These are phyloP conservation scores for Amanita muscaria DNA, from an alignment of 768 basidiomycete species.

Conservation along the genomic window DNA sequence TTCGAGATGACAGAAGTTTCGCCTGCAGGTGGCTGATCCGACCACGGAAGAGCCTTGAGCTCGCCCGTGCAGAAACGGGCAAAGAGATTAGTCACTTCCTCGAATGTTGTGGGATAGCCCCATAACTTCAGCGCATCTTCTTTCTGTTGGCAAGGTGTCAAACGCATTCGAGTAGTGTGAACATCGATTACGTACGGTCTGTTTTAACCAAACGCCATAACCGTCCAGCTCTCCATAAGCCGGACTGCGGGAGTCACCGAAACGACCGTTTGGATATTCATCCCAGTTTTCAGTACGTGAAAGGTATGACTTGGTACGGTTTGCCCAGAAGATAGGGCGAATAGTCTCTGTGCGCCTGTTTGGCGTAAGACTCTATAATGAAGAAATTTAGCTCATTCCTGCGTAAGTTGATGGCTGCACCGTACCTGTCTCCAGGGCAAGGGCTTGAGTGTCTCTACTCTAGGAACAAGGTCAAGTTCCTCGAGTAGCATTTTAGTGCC, in stretches of 20 bases:
- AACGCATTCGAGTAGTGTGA: not conserved
- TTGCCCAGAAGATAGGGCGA: constrained; percentile 99
- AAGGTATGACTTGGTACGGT: constrained; percentile 89
- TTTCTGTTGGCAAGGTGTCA: constrained; percentile 42
- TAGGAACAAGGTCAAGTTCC: constrained; percentile 81
- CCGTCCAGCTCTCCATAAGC: constrained; percentile 98
- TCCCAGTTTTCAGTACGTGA: constrained; percentile 99
- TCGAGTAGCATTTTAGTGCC: constrained; percentile 93
- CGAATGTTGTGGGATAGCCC: constrained; percentile 64
- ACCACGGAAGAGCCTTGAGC: constrained; percentile 86
- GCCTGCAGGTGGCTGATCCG: constrained; percentile 74
- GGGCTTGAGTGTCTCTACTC: constrained; percentile 87
- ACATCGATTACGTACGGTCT: constrained; percentile 45
- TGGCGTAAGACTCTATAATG: constrained; percentile 75
- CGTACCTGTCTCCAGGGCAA: constrained; percentile 92
- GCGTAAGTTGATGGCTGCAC: not conserved
- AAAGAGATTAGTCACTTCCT: constrained; percentile 70
- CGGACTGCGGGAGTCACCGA: constrained; percentile 94
- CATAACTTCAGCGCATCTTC: constrained; percentile 83
- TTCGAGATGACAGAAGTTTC: constrained; percentile 79
- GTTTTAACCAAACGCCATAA: constrained; percentile 88
- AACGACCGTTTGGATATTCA: constrained; percentile 98
- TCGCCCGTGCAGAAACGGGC: constrained; percentile 70
- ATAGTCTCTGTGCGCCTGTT: constrained; percentile 86
- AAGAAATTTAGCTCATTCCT: constrained; percentile 11